These are phyloP conservation scores for Didymella lethalis DNA, from an alignment of 2,329 filamentous ascomycete genomes.

Conservation along the genomic window DNA sequence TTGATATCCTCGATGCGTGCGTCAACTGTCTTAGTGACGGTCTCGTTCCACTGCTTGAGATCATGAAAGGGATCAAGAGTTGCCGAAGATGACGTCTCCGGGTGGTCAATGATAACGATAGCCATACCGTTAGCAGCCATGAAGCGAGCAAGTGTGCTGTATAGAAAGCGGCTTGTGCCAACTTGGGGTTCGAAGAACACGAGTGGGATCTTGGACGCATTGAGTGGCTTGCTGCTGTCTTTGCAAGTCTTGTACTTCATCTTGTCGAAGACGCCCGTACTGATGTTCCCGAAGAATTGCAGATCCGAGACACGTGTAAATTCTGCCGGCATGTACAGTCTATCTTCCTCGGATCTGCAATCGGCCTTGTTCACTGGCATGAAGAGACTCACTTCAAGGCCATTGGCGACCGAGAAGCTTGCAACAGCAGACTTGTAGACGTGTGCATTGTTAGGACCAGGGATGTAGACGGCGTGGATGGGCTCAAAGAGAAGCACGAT, in stretches of 20 bases:
- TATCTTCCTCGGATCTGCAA: conserved; percentile 25
- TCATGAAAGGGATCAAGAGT: conserved; percentile 26
- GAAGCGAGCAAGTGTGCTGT: conserved; percentile 55
- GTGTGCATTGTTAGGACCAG: conserved; percentile 26
- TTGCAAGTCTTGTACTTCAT: conserved; percentile 33
- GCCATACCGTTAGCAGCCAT: conserved; percentile 58
- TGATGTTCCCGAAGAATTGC: conserved; percentile 36
- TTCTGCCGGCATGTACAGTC: conserved; percentile 32
- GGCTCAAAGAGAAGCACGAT: conserved; percentile 9
- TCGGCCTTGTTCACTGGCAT: conserved; percentile 26
- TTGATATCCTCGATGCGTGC: conserved; percentile 31
- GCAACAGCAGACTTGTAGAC: conserved; percentile 28
- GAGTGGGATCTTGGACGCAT: conserved; percentile 24
- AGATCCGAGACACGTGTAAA: conserved; percentile 29
- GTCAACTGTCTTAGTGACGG: conserved; percentile 21
- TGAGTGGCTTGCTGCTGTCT: conserved; percentile 10
- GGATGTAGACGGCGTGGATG: conserved; percentile 22
- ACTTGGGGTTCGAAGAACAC: conserved; percentile 59
- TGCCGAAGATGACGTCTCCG: conserved; percentile 52
- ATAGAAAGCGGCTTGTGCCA: conserved; percentile 54
- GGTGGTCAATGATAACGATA: conserved; percentile 60
- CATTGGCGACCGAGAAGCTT: conserved; percentile 24
- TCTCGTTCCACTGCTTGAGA: conserved; percentile 29
- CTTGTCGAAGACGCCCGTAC: conserved; percentile 30
- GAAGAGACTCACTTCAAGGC: conserved; percentile 35